Conservation (phyloP, 352 stramenopile genomes). For the Phytophthora brassicae region DNA sequence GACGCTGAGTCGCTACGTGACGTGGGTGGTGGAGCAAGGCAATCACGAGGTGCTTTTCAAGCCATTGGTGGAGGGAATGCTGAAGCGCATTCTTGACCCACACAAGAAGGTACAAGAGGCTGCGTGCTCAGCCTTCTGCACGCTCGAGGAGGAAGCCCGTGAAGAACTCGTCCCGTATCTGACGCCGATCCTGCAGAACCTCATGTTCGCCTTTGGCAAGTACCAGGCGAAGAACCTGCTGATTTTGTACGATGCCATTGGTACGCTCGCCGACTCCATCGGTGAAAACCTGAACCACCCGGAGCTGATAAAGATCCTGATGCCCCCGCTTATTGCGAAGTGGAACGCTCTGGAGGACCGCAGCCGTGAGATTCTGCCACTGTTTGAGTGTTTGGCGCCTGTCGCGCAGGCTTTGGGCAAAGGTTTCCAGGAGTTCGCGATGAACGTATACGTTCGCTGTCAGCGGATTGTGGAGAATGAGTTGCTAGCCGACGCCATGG, state of each 20-base stretch:
- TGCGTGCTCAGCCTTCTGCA: slow-evolving; percentile 93
- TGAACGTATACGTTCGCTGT: slow-evolving; percentile 80
- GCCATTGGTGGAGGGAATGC: slow-evolving; percentile 85
- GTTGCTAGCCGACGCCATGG: slow-evolving; percentile 77
- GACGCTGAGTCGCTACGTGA: slow-evolving; percentile 92
- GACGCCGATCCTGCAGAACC: slow-evolving; percentile 88
- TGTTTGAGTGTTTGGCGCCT: slow-evolving; percentile 90
- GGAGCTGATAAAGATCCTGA: slow-evolving; percentile 90
- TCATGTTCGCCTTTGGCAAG: slow-evolving; percentile 92
- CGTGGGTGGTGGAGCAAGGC: slow-evolving; percentile 92
- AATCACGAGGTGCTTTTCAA: slow-evolving; percentile 79
- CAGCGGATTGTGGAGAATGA: slow-evolving; percentile 85
- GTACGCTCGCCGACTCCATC: slow-evolving; percentile 94
- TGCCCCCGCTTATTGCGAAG: slow-evolving; percentile 93
- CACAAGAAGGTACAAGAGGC: slow-evolving; percentile 96
- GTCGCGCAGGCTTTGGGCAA: slow-evolving; percentile 83
- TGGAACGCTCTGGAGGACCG: slow-evolving; percentile 88
- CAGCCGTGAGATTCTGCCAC: slow-evolving; percentile 79
- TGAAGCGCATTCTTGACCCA: slow-evolving; percentile 87
- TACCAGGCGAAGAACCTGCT: slow-evolving; percentile 95
- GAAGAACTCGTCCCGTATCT: slow-evolving; percentile 94
- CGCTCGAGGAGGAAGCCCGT: slow-evolving; percentile 92
- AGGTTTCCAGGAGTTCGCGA: slow-evolving; percentile 88
- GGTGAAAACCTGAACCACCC: slow-evolving; percentile 91
- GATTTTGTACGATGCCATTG: slow-evolving; percentile 96